Base-by-base conservation (phyloP, 495 filamentous ascomycete genomes). In the Aspergillus hancockii region DNA sequence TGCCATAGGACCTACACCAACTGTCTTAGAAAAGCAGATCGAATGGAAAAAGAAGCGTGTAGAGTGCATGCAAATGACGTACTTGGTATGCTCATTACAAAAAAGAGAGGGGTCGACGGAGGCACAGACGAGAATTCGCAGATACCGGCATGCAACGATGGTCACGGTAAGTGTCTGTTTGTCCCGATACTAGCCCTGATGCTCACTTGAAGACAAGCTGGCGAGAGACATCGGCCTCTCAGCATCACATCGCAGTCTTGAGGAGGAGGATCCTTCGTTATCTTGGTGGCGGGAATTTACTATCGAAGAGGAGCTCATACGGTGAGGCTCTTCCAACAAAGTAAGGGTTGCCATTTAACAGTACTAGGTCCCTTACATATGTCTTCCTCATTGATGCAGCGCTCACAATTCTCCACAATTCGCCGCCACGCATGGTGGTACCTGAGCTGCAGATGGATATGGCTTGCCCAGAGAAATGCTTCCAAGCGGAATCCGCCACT, bases 351-450 rank as follows among this genome's bases (percentile, higher is more conserved):
- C 31, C 25, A 12, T 28, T 16, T 49, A 45, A 28, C 28, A 25
- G 6, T 4, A 28, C 28, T 51, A 66, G 67, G 14, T 61, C 67
- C 16, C 53, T 69, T 4, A 69, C 30, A n/a, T 69, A 63, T 25
- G 59, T 69, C 14, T 69, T 69, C 34, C 51, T 66, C 8, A 62
- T 69, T 22, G 67, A 69, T 38, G 55, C 61, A 12, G 67, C 67
- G 7, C 58, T 66, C 10, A 63, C 61, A 1, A 66, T 69, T 13
- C 53, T 69, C 12, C 67, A 69, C 55, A 69, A 69, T n/a, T 64
- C 67, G 1, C 60, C 60, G 6, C 67, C 67, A 0, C 61, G 63
- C 3, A 64, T 66, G 59, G 59, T 69, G 2, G 60, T 69, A 8
- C 51, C 61, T 10, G 66, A 69, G 49, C 8, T 69, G 21, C 64